Evolutionary conservation across 2,329 filamentous ascomycete species (phyloP), one percentile per base, ranked within the genome.

Genomic region (Hypoxylon sp.): DNA sequence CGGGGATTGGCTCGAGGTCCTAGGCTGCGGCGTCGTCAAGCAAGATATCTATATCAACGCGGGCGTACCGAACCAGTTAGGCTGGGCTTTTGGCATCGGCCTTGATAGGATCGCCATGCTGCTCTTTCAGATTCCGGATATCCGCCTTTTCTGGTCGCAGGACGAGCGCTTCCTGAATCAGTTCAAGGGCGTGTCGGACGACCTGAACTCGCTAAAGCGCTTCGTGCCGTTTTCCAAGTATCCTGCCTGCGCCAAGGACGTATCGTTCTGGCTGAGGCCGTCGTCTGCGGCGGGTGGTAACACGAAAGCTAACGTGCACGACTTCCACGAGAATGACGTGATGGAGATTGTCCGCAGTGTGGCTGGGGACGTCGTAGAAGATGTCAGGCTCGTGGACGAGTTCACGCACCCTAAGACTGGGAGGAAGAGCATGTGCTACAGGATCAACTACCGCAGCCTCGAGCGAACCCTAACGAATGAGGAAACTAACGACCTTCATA

Each of bases 31-130:
- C 36, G 89, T 99, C 36, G 91, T 96, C 45, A 89, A 93, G 78
- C 96, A 99, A 79, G 85, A 90, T 28, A 85, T 99, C 36, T 88
- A 96, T 67, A 87, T 88, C 79, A 90, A 92, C 60, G 94, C 95
- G 0, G 91, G 89, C 53, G 89, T 93, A 49, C 89, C 92, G 2
- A 82, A 88, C 60, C 89, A 93, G 75, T 80, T 97, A 2, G 95
- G 94, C 4, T 99, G 96, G 96, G 96, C 96, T 0, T 99, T 98
- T 80, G 96, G 96, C 36, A 85, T 98, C 17, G 96, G 96, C 2
- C 87, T 99, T 28, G 96, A 99, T 80, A 89, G 96, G 67, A 95
- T 99, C 69, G 95, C 96, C 67, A 99, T 99, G 96, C 87, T 99
- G 36, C 88, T 99, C 23, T 99, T 98, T 83, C 91, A 93, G 65